Percentiles rank a stretch among this genome's conserved stretches.
Conservation (phyloP, 495 filamentous ascomycete genomes). For the Pyrenula massariospora region DNA sequence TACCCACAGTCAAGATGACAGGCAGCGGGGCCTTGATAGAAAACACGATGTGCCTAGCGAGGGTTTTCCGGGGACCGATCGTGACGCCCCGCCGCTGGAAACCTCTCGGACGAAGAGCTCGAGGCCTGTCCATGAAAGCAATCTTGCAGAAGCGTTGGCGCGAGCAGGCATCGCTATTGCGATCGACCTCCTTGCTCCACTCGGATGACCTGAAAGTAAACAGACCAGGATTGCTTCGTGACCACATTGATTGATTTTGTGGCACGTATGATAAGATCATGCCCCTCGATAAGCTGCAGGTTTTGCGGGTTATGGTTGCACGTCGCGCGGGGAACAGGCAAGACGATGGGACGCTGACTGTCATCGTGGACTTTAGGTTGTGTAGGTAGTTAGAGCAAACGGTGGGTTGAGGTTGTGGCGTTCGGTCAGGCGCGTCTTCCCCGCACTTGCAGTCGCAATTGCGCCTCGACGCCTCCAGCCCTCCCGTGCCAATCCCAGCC, state of each 20-base stretch:
- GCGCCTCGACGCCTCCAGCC: neutral
- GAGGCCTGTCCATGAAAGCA: neutral
- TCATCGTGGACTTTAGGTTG: neutral
- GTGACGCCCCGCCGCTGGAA: neutral
- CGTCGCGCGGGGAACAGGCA: too few relatives aligned
- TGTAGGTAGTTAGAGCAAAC: neutral
- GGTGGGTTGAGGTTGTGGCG: neutral
- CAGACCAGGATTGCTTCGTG: too few relatives aligned
- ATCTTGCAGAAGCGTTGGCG: neutral
- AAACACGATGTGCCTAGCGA: too few relatives aligned
- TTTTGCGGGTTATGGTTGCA: too few relatives aligned
- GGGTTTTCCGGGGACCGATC: too few relatives aligned
- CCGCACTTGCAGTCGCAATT: neutral
- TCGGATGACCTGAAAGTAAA: neutral
- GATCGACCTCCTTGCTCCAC: neutral
- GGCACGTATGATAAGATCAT: too few relatives aligned
- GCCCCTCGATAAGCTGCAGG: too few relatives aligned
- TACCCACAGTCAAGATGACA: too few relatives aligned
- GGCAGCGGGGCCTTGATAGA: too few relatives aligned
- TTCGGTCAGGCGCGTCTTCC: neutral
- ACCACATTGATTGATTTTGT: too few relatives aligned
- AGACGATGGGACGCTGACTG: neutral
- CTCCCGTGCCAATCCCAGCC: neutral
- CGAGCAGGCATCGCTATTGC: neutral
- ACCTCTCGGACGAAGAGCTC: neutral